Evolutionary conservation across 257 asterid genomes (phyloP), one percentile per base, ranked within the genome.

Genomic region (Henckelia pumila): DNA sequence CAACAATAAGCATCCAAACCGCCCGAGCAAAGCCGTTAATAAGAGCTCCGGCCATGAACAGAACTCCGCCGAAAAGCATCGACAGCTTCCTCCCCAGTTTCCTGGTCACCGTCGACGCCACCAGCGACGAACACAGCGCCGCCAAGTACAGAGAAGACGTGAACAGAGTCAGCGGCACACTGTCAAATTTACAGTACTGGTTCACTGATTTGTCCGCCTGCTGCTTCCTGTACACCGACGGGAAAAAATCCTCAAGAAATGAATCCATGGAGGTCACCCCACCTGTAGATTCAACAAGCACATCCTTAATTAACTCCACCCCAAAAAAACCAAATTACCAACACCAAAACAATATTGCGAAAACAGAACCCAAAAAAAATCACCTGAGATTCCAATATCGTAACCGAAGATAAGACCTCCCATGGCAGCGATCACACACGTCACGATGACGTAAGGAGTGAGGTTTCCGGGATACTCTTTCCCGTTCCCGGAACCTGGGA

Each of bases 231-330:
- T 33, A 68, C 44, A 66, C 71, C 7, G 47, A 17, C 6, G 71
- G 71, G 33, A 66, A 66, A 24, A 66, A 66, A 7, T 66, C 3
- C 7, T 53, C 10, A 62, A 66, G 53, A 30, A 66, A 66, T 1
- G 73, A 16, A 44, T 35, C 66, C 73, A 69, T 69, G 5, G 73
- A 59, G n/a, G 73, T 69, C 14, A 69, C 73, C 10, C 73, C 71
- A 30, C 73, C 68, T 63, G 56, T 22, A 63, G 2, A 47, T 47
- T 16, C 4, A 16, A 16, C 55, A 47, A 47, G 0, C 55, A 17
- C 0, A 17, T 16, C 21, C 55, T 47, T 5, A 47, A 5, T 47
- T 8, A 47, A 5, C 17, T 8, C 0, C 4, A 17, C 55, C 20
- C 20, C n/a, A n/a, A n/a, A 47, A 6, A 47, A 1, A 47, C 8